These are phyloP conservation scores for Neopestalotiopsis rosae DNA, from an alignment of 2,329 filamentous ascomycete genomes.

Conservation along the genomic window DNA sequence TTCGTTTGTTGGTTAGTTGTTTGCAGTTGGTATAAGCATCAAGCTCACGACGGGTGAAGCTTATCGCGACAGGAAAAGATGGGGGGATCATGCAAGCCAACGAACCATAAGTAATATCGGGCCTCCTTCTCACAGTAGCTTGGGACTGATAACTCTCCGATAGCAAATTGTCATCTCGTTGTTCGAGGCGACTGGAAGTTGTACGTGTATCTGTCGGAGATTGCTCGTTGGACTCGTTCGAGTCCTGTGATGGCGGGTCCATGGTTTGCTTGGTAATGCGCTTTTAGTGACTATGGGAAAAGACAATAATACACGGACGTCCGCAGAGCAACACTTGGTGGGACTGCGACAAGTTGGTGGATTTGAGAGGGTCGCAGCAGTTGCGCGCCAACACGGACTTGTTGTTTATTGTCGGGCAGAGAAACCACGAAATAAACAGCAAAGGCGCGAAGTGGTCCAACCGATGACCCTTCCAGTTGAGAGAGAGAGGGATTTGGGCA, in stretches of 20 bases:
- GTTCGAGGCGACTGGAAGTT: constrained; percentile 40
- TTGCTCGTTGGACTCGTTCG: constrained; percentile 41
- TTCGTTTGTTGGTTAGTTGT: background rate
- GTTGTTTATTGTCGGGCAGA: background rate
- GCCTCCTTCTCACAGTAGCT: constrained; percentile 63
- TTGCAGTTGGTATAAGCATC: constrained; percentile 1
- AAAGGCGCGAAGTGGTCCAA: background rate
- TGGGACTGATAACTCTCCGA: constrained; percentile 63
- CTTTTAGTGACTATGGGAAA: background rate
- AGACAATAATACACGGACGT: constrained; percentile 2
- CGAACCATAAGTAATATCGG: constrained; percentile 63
- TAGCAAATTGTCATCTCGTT: constrained; percentile 47
- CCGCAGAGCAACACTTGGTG: background rate
- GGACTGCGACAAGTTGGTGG: background rate
- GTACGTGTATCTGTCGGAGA: constrained; percentile 59
- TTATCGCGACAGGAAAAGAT: background rate
- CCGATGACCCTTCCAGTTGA: background rate
- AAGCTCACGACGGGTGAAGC: background rate
- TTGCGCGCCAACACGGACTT: background rate
- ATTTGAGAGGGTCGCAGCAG: background rate
- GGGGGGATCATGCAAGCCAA: constrained; percentile 21
- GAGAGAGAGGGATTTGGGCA: constrained; percentile 4
- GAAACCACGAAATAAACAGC: background rate
- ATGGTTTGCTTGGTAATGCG: constrained; percentile 37
- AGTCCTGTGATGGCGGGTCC: constrained; percentile 49